Base-by-base conservation (phyloP, 1,284 basidiomycete species). In the Kwoniella shivajii region DNA sequence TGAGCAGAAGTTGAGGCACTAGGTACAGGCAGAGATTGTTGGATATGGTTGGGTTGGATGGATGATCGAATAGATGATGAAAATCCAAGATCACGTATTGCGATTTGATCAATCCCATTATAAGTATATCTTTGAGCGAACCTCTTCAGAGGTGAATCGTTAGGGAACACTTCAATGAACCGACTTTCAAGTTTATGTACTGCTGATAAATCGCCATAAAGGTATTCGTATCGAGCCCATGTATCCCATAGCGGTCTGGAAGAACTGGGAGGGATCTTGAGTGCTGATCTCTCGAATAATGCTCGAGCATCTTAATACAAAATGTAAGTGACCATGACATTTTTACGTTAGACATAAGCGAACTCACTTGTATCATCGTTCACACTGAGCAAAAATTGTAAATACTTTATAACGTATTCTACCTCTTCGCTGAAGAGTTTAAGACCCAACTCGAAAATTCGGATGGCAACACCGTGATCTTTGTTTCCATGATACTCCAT, bases 401-500 rank as follows among this genome's bases (percentile, higher is more conserved):
- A 84, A 79, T 98, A 97, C 52, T 88, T 85, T 56, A 91, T 80
- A 10, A 96, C 90, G 66, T 88, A 97, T 54, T 90, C 88, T 22
- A 88, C 85, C 63, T 97, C 90, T 27, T 88, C 85, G 4, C 85
- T 84, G 73, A 92, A 97, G 5, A 83, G 79, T 72, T 93, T 91
- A 72, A 96, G 79, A n/a, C 93, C 95, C 60, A 91, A 87, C 75
- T 97, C 92, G 71, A 97, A 98, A 59, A 99, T 95, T 54, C 92
- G 86, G 47, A 87, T 90, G 0, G 94, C 91, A 20, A 98, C 88
- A 6, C 83, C 82, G 34, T 87, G 82, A 45, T 92, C 91, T 71
- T 93, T 91, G 57, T 88, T 92, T 75, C 88, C 89, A 76, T 97
- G 92, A 73, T 97, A 97, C 77, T 99, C 95, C 85, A 95, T 91